These are phyloP conservation scores for Leccinum ochraceum DNA, from an alignment of 768 basidiomycete genomes.

Conservation along the genomic window DNA sequence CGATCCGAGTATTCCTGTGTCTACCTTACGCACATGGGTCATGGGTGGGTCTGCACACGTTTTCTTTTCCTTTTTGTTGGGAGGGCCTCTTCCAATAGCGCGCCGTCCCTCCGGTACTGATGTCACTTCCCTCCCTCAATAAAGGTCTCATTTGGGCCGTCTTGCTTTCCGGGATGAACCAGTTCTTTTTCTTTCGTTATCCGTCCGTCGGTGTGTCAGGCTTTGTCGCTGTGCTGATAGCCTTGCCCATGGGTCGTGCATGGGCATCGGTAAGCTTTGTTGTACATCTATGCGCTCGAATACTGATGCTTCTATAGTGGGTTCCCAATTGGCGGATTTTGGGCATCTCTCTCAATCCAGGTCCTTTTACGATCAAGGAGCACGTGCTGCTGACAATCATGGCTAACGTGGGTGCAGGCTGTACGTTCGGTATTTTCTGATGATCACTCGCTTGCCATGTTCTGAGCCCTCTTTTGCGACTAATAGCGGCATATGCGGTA, in stretches of 20 bases:
- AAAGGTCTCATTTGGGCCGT: slow-evolving; percentile 49
- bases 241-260: slow-evolving; percentile 65
- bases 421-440: slow-evolving; percentile 17
- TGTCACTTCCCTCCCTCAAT: neutral
- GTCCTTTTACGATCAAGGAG: slow-evolving; percentile 76
- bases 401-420: slow-evolving; percentile 45
- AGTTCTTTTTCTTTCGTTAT: slow-evolving; percentile 76
- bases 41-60: slow-evolving; percentile 38
- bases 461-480: slow-evolving; percentile 4
- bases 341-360: slow-evolving; percentile 68
- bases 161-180: slow-evolving; percentile 71
- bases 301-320: slow-evolving; percentile 29
- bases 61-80: no score
- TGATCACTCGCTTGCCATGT: neutral
- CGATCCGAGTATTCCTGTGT: slow-evolving; percentile 62
- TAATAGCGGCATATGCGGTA: slow-evolving; percentile 48
- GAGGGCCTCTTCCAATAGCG: no score
- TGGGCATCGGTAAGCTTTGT: slow-evolving; percentile 48
- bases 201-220: slow-evolving; percentile 43
- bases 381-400: slow-evolving; percentile 71
- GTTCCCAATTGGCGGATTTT: slow-evolving; percentile 55
- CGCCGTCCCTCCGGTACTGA: neutral
- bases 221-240: slow-evolving; percentile 71
- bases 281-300: neutral
- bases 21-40: slow-evolving; percentile 60